Evolutionary conservation across 106 monocot species (phyloP), one percentile per base, ranked within the genome.

Genomic region (Allium sativum): DNA sequence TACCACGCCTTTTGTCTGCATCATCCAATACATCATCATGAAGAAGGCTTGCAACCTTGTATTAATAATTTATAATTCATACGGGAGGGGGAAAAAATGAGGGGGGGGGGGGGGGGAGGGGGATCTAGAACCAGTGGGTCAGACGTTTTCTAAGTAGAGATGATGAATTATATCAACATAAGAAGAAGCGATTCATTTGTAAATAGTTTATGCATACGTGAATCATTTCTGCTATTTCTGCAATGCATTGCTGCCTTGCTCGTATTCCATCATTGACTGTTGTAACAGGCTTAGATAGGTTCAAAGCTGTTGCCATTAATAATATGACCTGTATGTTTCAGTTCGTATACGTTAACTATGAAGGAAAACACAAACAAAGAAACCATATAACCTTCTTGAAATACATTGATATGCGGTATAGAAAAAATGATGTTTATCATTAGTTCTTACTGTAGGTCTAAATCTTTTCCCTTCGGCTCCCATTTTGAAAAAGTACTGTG

Each of bases 11-110:
- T 48, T 77, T 95, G 56, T 90, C 90, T 55, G 94, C 94, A 81
- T 95, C 94, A 84, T 95, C 94, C 61, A 95, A 72, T 3, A 95
- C 94, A 73, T 95, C 94, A 79, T 95, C 94, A 74, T 95, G 94
- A 59, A 95, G 89, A 72, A 95, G 83, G 64, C 94, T 95, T 73
- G 94, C 94, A 6, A 95, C 94, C 94, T 95, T 48, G 31, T 31
- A 31, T 31, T 31, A 1, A 31, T 31, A 31, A 31, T 31, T 31
- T 31, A 31, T 31, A 31, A 31, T 10, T 20, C 45, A 3, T 16
- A 18, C 10, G 59, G 18, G 61, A n/a, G n/a, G n/a, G n/a, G 10
- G 20, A 62, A 62, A 44, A 60, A 15, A 60, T 3, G 45, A 60
- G 31, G 45, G 52, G 40, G 12, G 53, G 59, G 3, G 7, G 8